Conservation (phyloP, 176 grass and related monocot species). For the Zea mays region Zm-B73-REFERENCE-NAM-5.0 NC_050103.1:180706001-180706500, state of each 20-base stretch:
- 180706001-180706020: too few species aligned
- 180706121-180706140: not conserved
- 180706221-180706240: not conserved
- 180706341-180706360: not conserved
- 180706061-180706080: not conserved
- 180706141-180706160: slow-evolving; percentile 33
- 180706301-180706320: not conserved
- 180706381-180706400: too few species aligned
- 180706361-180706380: too few species aligned
- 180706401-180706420: not conserved
- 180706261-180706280: not conserved
- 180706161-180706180: slow-evolving; percentile 17
- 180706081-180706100: not conserved
- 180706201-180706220: not conserved
- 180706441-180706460: not conserved
- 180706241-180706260: not conserved
- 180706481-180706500: slow-evolving; percentile 36
- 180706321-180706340: not conserved
- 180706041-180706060: slow-evolving; percentile 31
- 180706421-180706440: slow-evolving; percentile 8
- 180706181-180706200: not conserved
- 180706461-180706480: slow-evolving; percentile 1
- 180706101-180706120: slow-evolving; percentile 8
- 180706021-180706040: not conserved
- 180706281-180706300: not conserved